Percentiles rank a stretch among this genome's conserved stretches.
phyloP scores from a whole-genome alignment of 306 rosid genomes.

The Casuarina cunninghamiana region DNA sequence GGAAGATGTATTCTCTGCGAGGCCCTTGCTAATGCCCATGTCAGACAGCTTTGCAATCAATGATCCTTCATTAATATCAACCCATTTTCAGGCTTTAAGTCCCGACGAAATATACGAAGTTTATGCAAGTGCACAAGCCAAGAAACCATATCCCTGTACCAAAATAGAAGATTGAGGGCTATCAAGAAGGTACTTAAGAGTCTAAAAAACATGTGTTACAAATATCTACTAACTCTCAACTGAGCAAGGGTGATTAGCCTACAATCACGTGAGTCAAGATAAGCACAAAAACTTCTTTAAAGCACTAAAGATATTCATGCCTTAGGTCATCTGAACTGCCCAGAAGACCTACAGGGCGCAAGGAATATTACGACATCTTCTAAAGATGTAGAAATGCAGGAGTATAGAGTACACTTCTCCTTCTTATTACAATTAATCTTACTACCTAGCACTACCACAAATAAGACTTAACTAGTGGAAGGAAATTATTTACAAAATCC shows the following conservation, averaged over 20 bases:
- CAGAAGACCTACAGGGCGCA: neutral
- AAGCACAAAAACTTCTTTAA: constrained; percentile 3
- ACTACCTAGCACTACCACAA: neutral
- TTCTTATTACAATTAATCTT: too few relatives aligned
- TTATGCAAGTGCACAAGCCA: constrained; percentile 91
- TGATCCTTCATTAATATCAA: constrained; percentile 61
- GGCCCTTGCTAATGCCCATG: constrained; percentile 94
- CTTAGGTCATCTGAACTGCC: neutral
- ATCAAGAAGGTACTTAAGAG: constrained; percentile 12
- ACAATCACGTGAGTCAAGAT: neutral
- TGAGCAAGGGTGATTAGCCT: neutral
- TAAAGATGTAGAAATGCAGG: neutral
- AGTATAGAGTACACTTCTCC: neutral
- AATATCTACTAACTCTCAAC: constrained; percentile 19
- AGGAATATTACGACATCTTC: neutral
- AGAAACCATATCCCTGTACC: constrained; percentile 64
- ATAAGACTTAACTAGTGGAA: neutral
- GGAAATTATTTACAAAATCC: neutral
- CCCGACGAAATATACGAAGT: constrained; percentile 86
- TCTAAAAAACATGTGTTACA: neutral
- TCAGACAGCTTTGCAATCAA: constrained; percentile 85
- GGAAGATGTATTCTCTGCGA: constrained; percentile 75
- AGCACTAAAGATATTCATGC: neutral
- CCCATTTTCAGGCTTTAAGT: constrained; percentile 92
- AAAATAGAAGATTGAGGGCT: constrained; percentile 21